Evolutionary conservation across 768 basidiomycete species (phyloP), one percentile per base, ranked within the genome.

Genomic region (Mycena rosella): DNA sequence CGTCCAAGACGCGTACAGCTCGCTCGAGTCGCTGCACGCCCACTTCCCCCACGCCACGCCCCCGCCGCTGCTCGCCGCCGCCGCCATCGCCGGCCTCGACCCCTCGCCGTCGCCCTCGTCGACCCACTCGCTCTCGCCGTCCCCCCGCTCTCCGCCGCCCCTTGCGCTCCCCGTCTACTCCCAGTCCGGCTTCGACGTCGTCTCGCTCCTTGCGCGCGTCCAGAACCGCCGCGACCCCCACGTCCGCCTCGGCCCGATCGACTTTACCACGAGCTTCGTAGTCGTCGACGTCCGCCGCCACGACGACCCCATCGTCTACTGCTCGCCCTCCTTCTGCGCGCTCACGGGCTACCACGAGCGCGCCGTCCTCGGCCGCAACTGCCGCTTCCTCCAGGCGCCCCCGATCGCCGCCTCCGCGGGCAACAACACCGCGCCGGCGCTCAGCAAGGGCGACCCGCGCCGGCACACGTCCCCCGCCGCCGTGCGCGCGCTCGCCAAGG

Each of bases 221-320:
- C 90, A 87, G 8, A 86, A 83, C 18, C 87, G 96, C 8, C 88
- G 89, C 0, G 86, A 91, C 72, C 94, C 95, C 1, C 87, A 82
- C 64, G 86, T 98, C 47, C 79, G 84, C 13, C 86, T 99, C 20
- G 97, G 98, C 18, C 95, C 97, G 0, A 94, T 99, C 30, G 97
- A 99, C 78, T 82, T 96, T 66, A 91, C 92, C 8, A 96, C 95
- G 76, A 88, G 91, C n/a, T 99, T 99, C 78, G 86, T 94, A 73
- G 93, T 99, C 44, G 91, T 90, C 48, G 98, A 99, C 76, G 87
- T 91, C 26, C 87, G 92, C 7, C 82, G 92, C 61, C 87, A 88
- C 69, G 98, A 99, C 77, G 81, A 82, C 34, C 95, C 97, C 17
- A 92, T 99, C 76, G 90, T 98, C 6, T 98, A 98, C 73, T 96